Evolutionary conservation across 169 alveolate species (phyloP), one percentile per base, ranked within the genome.

Genomic region (Cryptosporidium sp.): DNA sequence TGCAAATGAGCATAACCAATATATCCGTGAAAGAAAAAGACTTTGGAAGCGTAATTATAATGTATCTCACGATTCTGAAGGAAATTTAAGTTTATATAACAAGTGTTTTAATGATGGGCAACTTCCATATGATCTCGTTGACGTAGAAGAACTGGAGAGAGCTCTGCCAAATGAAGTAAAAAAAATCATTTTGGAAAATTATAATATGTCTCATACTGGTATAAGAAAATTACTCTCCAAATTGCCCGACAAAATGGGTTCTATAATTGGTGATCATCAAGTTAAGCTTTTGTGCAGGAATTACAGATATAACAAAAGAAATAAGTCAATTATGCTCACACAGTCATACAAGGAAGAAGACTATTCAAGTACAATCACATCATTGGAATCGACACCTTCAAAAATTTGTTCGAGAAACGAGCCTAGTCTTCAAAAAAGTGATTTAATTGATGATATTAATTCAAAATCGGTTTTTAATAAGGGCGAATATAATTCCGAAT

Each of bases 141-240:
- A 80, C 39, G 51, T 80, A 10, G 68, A 80, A 44, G 89, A 80
- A 62, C 51, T 80, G 1, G 89, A 80, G 26, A 62, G 51, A 80
- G 56, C 56, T 23, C 6, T 80, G 16, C 75, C 89, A 26, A 21
- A 8, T 2, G 89, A 62, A 60, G 89, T 61, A 21, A 80, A 60
- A 42, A 62, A 60, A 1, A 44, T 80, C 10, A 80, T 80, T 62
- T 16, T 65, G 51, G 89, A 80, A 37, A 80, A 80, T 80, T 80
- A 65, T 69, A 80, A 62, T 35, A 31, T 45, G 33, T 67, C 89
- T 12, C 75, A 80, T 33, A 60, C 75, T 33, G 23, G 3, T 14
- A 62, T 80, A 21, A 80, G 89, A 44, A 80, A 60, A 31, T 26
- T 80, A 37, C 75, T 80, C 21, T 42, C 68, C 23, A 80, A 80